Percentiles rank a stretch among this genome's conserved stretches.
Evolutionary conservation across 805 yeast genomes (phyloP).

Genomic region (Wickerhamomyces hampshirensis): DNA sequence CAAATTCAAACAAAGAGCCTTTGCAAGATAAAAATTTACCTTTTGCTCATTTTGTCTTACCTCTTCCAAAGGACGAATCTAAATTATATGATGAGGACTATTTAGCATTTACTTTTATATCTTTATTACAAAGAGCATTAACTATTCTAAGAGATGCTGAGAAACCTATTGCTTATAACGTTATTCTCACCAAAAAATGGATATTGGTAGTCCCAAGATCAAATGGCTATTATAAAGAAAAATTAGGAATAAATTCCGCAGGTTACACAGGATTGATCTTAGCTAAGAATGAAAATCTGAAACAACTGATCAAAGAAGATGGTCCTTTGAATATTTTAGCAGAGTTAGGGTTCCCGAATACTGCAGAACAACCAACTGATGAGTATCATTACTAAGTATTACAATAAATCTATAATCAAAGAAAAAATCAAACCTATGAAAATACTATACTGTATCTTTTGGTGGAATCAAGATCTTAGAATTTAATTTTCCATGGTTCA

Average conservation of each 20-base stretch:
- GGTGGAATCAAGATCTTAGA: slow-evolving; percentile 18
- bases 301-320: slow-evolving; percentile 39
- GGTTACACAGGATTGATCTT: slow-evolving; percentile 77
- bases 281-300: slow-evolving; percentile 61
- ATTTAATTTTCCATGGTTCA: slow-evolving; percentile 42
- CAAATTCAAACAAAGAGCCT: slow-evolving; percentile 53
- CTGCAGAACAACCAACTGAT: slow-evolving; percentile 49
- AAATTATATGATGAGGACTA: slow-evolving; percentile 45
- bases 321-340: slow-evolving; percentile 48
- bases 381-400: slow-evolving; percentile 56
- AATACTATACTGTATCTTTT: too few species aligned
- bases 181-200: slow-evolving; percentile 78
- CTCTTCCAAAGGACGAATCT: slow-evolving; percentile 40
- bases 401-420: too few species aligned
- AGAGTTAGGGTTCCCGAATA: slow-evolving; percentile 63
- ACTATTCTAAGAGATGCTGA: slow-evolving; percentile 55
- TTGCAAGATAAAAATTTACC: slow-evolving; percentile 56
- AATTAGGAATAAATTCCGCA: slow-evolving; percentile 65
- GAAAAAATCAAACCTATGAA: too few species aligned
- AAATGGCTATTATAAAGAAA: slow-evolving; percentile 39
- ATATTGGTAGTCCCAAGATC: slow-evolving; percentile 84
- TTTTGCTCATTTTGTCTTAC: slow-evolving; percentile 80
- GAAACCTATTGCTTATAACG: slow-evolving; percentile 64
- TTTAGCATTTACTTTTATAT: slow-evolving; percentile 64
- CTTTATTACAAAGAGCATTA: slow-evolving; percentile 66